Base-by-base conservation (phyloP, 768 basidiomycete genomes). In the Austroboletus festivus region DNA sequence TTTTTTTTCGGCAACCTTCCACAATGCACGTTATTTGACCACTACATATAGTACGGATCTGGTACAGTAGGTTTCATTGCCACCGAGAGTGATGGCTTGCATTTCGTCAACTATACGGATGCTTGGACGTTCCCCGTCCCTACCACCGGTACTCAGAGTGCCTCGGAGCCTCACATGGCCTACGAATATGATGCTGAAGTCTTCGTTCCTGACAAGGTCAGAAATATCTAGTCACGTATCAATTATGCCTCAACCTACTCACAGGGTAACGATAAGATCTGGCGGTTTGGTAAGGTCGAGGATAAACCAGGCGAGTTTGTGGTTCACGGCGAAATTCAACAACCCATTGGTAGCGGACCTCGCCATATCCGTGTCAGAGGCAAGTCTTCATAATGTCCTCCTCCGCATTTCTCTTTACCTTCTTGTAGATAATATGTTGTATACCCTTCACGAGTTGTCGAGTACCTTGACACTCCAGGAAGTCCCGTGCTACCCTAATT, bases 81-180 rank as follows among this genome's bases (percentile, higher is more conserved):
- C 0, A 80, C 78, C 0, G 65, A 69, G 22, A 55, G 54, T 21
- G 71, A 75, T 51, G 37, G 60, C 9, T 45, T 73, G 35, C 60
- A 69, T 47, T 74, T 74, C 47, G 57, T 58, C 12, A 40, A 47
- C 15, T 22, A 52, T 21, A 71, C 77, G 11, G 62, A 72, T 2
- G 55, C 73, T 12, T 76, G 83, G 61, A 74, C 73, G 12, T 86
- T 87, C 71, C 78, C 83, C 13, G 67, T 64, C 0, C 68, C 75
- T 2, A 56, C 58, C 11, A 65, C 67, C 0, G 51, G 64, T 2
- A 43, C 44, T 3, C 37, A 51, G 31, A 12, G 50, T 23, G 68
- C 71, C 7, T 82, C 84, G 1, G 77, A 85, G 61, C 85, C 86
- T 11, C 86, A 87, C 60, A 82, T 83, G 82, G 72, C 76, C 0